Conservation (phyloP, 306 rosid species). For the Crotalaria pallida region DNA sequence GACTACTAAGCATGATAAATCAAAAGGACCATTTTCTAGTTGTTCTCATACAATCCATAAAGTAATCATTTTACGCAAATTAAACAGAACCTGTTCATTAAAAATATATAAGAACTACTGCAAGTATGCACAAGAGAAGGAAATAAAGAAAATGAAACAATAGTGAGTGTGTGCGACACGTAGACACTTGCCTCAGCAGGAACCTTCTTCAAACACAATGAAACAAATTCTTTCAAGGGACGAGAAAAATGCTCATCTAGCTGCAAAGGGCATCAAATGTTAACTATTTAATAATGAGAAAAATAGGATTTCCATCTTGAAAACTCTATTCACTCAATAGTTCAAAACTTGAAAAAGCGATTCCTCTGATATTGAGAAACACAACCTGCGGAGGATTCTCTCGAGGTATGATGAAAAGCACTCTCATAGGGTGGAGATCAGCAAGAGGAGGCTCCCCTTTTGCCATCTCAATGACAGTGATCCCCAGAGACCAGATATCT, state of each 20-base stretch:
- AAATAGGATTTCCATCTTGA: conserved; percentile 11
- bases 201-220: conserved; percentile 85
- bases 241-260: conserved; percentile 98
- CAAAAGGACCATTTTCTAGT: neutral
- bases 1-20: conserved; percentile 1
- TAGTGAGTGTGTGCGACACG: neutral
- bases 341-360: conserved; percentile 9
- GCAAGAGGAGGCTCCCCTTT: conserved; percentile 99
- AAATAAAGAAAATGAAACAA: conserved; percentile 20
- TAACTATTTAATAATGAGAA: conserved; percentile 8
- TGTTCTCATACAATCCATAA: neutral
- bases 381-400: conserved; percentile 98
- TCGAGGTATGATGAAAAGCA: conserved; percentile 94
- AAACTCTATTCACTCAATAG: neutral
- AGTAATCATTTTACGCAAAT: neutral
- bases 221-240: conserved; percentile 89
- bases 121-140: neutral
- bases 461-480: conserved; percentile 98
- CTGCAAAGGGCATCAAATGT: conserved; percentile 47
- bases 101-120: neutral
- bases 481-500: conserved; percentile 98
- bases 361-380: neutral
- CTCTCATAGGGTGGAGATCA: conserved; percentile 99
- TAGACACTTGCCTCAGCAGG: conserved; percentile 80
- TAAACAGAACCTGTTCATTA: conserved; percentile 15